Evolutionary conservation across 2,329 filamentous ascomycete genomes (phyloP).

Genomic region (Ilyonectria destructans): DNA sequence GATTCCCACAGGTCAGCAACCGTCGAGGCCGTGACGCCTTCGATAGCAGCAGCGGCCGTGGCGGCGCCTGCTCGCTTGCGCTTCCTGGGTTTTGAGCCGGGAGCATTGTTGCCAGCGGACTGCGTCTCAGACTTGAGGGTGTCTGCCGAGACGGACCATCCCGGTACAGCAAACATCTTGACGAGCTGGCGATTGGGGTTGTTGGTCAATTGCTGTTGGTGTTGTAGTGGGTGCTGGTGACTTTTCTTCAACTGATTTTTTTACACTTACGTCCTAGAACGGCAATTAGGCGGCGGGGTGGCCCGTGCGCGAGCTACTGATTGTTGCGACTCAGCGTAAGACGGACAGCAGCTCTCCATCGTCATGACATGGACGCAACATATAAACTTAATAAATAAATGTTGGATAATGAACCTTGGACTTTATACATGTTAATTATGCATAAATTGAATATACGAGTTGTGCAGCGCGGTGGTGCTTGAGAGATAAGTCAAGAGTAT

Average conservation of each 20-base stretch:
- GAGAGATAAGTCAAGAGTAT: too few species aligned
- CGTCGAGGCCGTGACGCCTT: conserved; percentile 77
- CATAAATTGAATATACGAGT: not conserved
- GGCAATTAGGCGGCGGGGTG: not conserved
- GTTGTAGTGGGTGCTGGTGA: conserved; percentile 28
- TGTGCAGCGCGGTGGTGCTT: not conserved
- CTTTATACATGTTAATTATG: not conserved
- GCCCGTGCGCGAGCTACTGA: conserved; percentile 10
- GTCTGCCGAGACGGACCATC: conserved; percentile 87
- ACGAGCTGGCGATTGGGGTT: conserved; percentile 14
- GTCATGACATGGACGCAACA: not conserved
- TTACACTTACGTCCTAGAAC: conserved; percentile 9
- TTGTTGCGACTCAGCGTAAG: not conserved
- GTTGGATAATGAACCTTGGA: not conserved
- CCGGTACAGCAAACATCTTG: conserved; percentile 91
- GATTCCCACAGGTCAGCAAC: conserved; percentile 85
- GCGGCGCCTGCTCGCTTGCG: conserved; percentile 63
- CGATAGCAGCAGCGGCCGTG: conserved; percentile 38
- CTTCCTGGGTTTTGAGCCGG: conserved; percentile 70
- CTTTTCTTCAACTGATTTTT: conserved; percentile 28
- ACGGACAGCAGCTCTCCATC: not conserved
- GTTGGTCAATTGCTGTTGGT: conserved; percentile 26
- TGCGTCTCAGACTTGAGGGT: conserved; percentile 79
- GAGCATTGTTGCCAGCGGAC: conserved; percentile 51
- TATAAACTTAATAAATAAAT: not conserved